Conservation (phyloP, 2,329 filamentous ascomycete species). For the Aspergillus ochraceus region DNA sequence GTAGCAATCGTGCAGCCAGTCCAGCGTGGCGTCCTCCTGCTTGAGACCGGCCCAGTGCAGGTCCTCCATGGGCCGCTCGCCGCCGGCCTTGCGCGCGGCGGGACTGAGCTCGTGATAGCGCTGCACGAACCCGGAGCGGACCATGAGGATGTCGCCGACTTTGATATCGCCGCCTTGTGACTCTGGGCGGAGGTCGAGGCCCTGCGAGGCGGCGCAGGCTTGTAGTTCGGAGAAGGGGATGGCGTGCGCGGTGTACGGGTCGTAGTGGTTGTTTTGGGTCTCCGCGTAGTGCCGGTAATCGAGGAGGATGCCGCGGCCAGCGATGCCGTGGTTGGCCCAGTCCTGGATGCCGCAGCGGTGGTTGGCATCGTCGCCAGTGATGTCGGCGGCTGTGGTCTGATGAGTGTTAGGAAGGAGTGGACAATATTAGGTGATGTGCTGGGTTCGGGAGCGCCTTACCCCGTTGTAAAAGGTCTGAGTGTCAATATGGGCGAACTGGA, state of each 20-base stretch:
- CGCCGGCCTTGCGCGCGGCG: constrained; percentile 33
- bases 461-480: constrained; percentile 44
- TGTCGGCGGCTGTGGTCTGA: constrained; percentile 37
- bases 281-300: constrained; percentile 50
- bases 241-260: constrained; percentile 54
- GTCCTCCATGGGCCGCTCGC: constrained; percentile 37
- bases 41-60: constrained; percentile 52
- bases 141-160: constrained; percentile 64
- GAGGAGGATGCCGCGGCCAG: constrained; percentile 44
- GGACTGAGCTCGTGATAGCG: constrained; percentile 52
- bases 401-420: not conserved
- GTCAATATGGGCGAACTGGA: constrained; percentile 39
- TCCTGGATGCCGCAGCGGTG: constrained; percentile 45
- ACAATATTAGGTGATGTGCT: not conserved
- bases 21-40: constrained; percentile 56
- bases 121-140: constrained; percentile 64
- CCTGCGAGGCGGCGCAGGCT: constrained; percentile 59
- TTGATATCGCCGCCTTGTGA: constrained; percentile 56
- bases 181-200: constrained; percentile 60
- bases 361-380: constrained; percentile 34
- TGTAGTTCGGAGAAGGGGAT: constrained; percentile 59
- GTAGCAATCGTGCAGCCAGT: constrained; percentile 69
- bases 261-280: constrained; percentile 51
- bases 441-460: constrained; percentile 19
- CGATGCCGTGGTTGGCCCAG: constrained; percentile 44